Percentiles rank a stretch among this genome's conserved stretches.
These are phyloP conservation scores for Auricularia sp. DNA, from an alignment of 768 basidiomycete species.

Conservation along the genomic window DNA sequence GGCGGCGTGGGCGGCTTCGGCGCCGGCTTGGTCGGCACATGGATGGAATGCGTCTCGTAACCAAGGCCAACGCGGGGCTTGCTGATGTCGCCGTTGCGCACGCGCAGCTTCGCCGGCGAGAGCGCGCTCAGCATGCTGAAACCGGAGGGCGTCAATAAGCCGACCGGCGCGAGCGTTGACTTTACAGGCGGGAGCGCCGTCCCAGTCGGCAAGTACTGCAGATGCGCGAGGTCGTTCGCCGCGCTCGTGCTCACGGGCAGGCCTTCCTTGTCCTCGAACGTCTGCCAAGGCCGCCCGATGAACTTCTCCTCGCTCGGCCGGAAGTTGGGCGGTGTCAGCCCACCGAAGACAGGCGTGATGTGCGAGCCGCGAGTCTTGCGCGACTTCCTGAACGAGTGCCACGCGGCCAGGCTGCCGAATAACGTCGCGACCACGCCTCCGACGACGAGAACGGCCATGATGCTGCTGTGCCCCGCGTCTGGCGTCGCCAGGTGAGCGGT, in stretches of 20 bases:
- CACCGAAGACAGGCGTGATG: background rate
- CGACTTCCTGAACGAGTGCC: background rate
- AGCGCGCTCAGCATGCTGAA: background rate
- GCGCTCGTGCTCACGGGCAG: background rate
- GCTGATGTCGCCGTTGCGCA: background rate
- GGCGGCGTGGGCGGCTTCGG: background rate
- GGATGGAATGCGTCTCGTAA: background rate
- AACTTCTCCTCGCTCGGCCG: background rate
- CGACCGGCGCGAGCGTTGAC: background rate
- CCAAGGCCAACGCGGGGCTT: background rate
- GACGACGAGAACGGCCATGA: background rate
- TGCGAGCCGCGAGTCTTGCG: background rate
- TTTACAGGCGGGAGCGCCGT: background rate
- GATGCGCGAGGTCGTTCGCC: background rate
- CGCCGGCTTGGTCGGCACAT: background rate
- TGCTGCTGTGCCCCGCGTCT: background rate
- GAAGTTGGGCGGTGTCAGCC: background rate
- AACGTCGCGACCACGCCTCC: background rate
- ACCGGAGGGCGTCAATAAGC: background rate
- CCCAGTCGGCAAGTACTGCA: background rate
- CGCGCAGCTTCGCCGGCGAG: background rate
- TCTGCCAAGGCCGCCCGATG: background rate
- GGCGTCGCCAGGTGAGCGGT: background rate
- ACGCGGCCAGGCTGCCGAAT: background rate
- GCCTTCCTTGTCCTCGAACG: background rate